phyloP scores from a whole-genome alignment of 768 basidiomycete species.

The Kwoniella dejecticola region DNA sequence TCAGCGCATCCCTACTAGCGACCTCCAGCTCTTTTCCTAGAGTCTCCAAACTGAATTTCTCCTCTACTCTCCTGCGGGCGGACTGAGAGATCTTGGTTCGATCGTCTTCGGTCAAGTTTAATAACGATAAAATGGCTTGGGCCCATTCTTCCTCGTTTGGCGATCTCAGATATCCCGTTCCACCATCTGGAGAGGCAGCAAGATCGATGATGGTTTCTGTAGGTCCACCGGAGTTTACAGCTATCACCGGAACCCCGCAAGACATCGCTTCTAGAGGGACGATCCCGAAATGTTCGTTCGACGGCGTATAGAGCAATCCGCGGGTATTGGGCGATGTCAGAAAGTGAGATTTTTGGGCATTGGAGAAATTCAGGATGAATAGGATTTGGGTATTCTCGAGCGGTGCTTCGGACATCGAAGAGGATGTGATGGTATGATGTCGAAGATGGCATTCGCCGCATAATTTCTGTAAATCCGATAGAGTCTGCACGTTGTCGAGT shows the following conservation, averaged over 20 bases:
- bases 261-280: conserved; percentile 94
- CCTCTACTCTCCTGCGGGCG: conserved; percentile 66
- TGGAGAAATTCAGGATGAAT: conserved; percentile 90
- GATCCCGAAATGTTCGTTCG: conserved; percentile 96
- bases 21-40: conserved; percentile 51
- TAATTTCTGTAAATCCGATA: conserved; percentile 65
- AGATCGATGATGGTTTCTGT: conserved; percentile 75
- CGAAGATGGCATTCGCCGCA: conserved; percentile 64
- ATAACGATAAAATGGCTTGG: conserved; percentile 65
- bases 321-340: conserved; percentile 68
- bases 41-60: conserved; percentile 70
- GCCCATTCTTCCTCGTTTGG: conserved; percentile 73
- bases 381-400: conserved; percentile 63
- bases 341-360: conserved; percentile 76
- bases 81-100: conserved; percentile 61
- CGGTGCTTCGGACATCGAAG: conserved; percentile 5
- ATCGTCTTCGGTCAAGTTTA: conserved; percentile 54
- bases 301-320: conserved; percentile 86
- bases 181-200: conserved; percentile 46
- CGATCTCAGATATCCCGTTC: conserved; percentile 76
- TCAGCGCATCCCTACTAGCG: conserved; percentile 43
- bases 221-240: conserved; percentile 81
- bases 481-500: conserved; percentile 73
- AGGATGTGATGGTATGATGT: conserved; percentile 34
- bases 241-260: conserved; percentile 85